These are phyloP conservation scores for Adansonia digitata DNA, from an alignment of 345 rosid genomes.

Conservation along the genomic window DNA sequence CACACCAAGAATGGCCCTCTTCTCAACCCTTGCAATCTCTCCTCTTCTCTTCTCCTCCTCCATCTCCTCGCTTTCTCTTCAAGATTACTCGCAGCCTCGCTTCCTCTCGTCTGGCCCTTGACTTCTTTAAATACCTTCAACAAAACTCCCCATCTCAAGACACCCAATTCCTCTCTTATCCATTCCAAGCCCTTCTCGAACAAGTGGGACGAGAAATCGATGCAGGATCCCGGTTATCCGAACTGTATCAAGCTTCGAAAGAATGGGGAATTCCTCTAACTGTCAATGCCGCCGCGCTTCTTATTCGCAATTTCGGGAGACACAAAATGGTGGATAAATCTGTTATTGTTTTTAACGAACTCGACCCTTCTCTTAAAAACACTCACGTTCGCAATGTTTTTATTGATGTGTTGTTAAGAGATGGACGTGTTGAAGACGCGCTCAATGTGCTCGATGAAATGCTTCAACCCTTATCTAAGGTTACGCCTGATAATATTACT, in stretches of 20 bases:
- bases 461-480: conserved; percentile 39
- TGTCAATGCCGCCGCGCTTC: conserved; percentile 34
- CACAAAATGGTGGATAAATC: conserved; percentile 42
- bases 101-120: conserved; percentile 49
- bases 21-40: conserved; percentile 38
- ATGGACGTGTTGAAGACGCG: conserved; percentile 44
- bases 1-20: conserved; percentile 52
- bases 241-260: conserved; percentile 42
- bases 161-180: conserved; percentile 32
- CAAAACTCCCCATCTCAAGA: conserved; percentile 27
- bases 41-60: conserved; percentile 32
- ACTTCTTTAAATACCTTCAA: conserved; percentile 47
- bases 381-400: conserved; percentile 42
- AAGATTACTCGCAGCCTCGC: conserved; percentile 50
- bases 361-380: conserved; percentile 34
- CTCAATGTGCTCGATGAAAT: conserved; percentile 85
- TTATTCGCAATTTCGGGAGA: conserved; percentile 48
- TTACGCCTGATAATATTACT: conserved; percentile 40
- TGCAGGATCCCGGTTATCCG: conserved; percentile 26
- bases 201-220: conserved; percentile 44
- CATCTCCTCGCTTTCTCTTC: conserved; percentile 32
- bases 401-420: conserved; percentile 27
- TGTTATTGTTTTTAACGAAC: conserved; percentile 32
- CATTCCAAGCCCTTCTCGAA: conserved; percentile 53
- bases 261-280: conserved; percentile 50